Percentiles rank a stretch among this genome's conserved stretches.
phyloP scores from a whole-genome alignment of 352 stramenopile genomes.

The Aphanomyces stellatus region DNA sequence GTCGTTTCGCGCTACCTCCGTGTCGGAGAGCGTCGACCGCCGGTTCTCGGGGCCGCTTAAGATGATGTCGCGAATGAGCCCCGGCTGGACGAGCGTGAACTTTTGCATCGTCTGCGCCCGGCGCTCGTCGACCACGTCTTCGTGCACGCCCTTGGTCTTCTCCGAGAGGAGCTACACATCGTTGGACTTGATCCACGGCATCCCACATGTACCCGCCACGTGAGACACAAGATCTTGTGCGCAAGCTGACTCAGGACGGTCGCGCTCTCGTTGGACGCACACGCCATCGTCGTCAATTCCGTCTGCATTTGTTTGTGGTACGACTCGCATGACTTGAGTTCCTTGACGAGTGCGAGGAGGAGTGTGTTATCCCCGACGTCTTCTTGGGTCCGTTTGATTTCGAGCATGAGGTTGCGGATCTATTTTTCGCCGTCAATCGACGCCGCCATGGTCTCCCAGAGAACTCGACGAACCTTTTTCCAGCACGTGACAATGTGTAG shows the following conservation, averaged over 20 bases:
- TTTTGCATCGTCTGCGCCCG: constrained; percentile 52
- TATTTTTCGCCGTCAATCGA: constrained; percentile 12
- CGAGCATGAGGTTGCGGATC: constrained; percentile 46
- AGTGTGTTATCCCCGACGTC: constrained; percentile 57
- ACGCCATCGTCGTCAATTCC: constrained; percentile 48
- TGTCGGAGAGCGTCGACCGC: neutral
- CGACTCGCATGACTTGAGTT: constrained; percentile 69
- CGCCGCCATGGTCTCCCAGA: neutral
- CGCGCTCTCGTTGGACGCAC: constrained; percentile 65
- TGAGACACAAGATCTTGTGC: constrained; percentile 57
- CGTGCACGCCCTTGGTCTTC: constrained; percentile 4
- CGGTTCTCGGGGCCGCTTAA: constrained; percentile 32
- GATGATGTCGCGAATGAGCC: constrained; percentile 48
- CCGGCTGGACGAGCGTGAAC: constrained; percentile 41
- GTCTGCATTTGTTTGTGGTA: constrained; percentile 66
- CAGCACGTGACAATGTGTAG: constrained; percentile 64
- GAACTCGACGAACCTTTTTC: constrained; percentile 26
- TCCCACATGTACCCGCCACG: constrained; percentile 36
- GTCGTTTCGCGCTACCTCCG: constrained; percentile 47
- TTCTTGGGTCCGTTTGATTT: constrained; percentile 63
- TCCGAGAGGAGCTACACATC: constrained; percentile 35
- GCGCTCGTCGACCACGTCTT: constrained; percentile 35
- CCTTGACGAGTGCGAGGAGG: constrained; percentile 63
- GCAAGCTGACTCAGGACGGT: constrained; percentile 53
- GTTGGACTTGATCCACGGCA: constrained; percentile 30